Conservation (phyloP, 805 yeast genomes). For the Lipomyces sp. region DNA sequence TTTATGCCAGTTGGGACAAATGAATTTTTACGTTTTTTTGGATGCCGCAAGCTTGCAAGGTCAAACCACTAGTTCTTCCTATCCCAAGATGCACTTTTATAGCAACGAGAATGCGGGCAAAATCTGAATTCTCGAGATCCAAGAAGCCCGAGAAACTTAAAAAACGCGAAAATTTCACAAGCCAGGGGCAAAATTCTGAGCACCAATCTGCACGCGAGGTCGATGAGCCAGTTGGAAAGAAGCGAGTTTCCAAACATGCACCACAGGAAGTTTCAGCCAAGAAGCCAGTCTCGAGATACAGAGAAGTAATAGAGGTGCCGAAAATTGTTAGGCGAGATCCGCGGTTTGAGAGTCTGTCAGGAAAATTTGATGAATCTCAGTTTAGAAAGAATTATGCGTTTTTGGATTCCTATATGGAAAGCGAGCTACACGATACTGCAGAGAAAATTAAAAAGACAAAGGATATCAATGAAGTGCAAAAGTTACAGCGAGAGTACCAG, state of each 20-base stretch:
- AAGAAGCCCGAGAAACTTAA: neutral
- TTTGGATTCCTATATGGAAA: conserved; percentile 80
- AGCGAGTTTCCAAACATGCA: conserved; percentile 67
- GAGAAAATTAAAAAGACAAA: conserved; percentile 51
- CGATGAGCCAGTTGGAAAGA: neutral
- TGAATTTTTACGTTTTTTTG: too few species aligned
- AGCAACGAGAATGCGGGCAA: neutral
- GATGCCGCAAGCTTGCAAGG: too few species aligned
- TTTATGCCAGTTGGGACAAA: too few species aligned
- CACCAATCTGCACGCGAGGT: neutral
- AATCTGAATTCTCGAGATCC: neutral
- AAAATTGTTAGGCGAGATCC: conserved; percentile 62
- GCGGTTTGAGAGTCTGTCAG: conserved; percentile 87
- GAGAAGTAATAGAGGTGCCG: conserved; percentile 62
- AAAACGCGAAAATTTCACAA: neutral
- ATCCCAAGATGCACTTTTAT: too few species aligned
- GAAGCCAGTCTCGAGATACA: conserved; percentile 65
- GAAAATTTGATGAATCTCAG: conserved; percentile 71
- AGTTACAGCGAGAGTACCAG: conserved; percentile 44
- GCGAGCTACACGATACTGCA: conserved; percentile 58
- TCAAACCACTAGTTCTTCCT: too few species aligned
- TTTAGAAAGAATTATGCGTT: conserved; percentile 81
- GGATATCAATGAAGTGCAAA: conserved; percentile 53
- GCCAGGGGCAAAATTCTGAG: neutral
- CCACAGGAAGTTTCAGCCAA: conserved; percentile 82